Evolutionary conservation across 441 rosid species (phyloP).

Genomic region (Populus hybrid): DNA sequence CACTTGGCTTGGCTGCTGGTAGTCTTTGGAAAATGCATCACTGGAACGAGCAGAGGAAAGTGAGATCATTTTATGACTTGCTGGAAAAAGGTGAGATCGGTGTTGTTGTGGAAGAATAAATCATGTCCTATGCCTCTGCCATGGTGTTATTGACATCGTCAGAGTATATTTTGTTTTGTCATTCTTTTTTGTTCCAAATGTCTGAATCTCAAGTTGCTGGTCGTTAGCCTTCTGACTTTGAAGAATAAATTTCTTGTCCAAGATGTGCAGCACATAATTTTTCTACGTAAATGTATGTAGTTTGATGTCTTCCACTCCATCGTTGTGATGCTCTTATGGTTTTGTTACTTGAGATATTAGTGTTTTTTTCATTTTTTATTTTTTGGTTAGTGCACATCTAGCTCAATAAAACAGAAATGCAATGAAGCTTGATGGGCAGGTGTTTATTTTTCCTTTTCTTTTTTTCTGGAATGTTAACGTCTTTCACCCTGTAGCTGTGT

Average conservation of each 20-base stretch:
- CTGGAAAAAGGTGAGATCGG: slow-evolving; percentile 80
- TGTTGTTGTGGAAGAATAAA: slow-evolving; percentile 47
- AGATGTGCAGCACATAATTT: slow-evolving; percentile 12
- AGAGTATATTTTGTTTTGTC: neutral
- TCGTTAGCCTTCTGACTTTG: slow-evolving; percentile 14
- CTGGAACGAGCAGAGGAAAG: slow-evolving; percentile 82
- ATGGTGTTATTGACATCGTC: slow-evolving; percentile 3
- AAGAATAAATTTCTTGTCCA: slow-evolving; percentile 25
- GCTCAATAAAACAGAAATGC: neutral
- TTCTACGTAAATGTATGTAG: neutral
- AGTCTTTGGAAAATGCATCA: slow-evolving; percentile 88
- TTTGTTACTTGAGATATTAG: no score
- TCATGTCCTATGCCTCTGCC: neutral
- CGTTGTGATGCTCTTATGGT: neutral
- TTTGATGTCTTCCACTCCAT: neutral
- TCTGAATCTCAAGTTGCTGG: slow-evolving; percentile 24
- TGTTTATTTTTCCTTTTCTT: no score
- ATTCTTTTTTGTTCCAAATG: neutral
- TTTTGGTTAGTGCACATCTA: neutral
- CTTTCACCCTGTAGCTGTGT: neutral
- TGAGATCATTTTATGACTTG: slow-evolving; percentile 64
- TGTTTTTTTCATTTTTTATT: neutral
- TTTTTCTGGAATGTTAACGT: neutral
- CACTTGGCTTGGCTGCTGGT: slow-evolving; percentile 62
- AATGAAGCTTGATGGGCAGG: neutral